Percentiles rank a stretch among this genome's conserved stretches.
These are phyloP conservation scores for Allium sativum DNA, from an alignment of 106 monocot species.

Conservation along the genomic window DNA sequence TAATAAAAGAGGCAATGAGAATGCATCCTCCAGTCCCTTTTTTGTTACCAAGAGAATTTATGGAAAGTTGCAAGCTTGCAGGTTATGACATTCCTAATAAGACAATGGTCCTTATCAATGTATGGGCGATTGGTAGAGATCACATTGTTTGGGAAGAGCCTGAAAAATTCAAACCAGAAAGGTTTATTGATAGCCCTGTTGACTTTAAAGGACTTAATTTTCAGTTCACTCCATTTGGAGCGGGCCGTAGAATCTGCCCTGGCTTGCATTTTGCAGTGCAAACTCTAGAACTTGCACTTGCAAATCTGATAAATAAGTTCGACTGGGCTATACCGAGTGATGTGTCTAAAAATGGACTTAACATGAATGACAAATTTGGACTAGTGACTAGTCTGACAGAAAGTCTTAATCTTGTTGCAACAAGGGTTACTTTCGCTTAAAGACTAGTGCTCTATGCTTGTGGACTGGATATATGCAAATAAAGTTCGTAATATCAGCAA, in stretches of 20 bases:
- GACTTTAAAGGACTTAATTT: slow-evolving; percentile 1
- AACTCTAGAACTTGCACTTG: not conserved
- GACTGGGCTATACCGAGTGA: not conserved
- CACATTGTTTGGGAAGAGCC: not conserved
- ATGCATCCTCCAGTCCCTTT: slow-evolving; percentile 1
- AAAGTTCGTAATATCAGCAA: no score
- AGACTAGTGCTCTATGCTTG: no score
- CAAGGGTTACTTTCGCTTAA: no score
- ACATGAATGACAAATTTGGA: not conserved
- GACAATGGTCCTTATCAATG: not conserved
- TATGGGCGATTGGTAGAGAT: not conserved
- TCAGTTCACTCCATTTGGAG: slow-evolving; percentile 2
- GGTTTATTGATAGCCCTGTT: not conserved
- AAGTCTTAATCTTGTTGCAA: not conserved
- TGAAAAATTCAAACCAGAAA: not conserved
- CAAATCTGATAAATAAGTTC: not conserved
- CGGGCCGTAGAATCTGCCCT: slow-evolving; percentile 1
- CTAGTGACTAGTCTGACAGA: not conserved
- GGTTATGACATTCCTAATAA: not conserved
- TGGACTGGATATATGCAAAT: no score
- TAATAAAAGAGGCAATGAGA: not conserved
- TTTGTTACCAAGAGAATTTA: not conserved
- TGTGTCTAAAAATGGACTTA: not conserved
- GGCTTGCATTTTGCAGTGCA: not conserved
- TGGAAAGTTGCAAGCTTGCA: not conserved